A percentile compares a stretch with the other conserved stretches of the same genome.
Evolutionary conservation across 352 stramenopile genomes (phyloP).

Genomic region (Pythium guiyangense): DNA sequence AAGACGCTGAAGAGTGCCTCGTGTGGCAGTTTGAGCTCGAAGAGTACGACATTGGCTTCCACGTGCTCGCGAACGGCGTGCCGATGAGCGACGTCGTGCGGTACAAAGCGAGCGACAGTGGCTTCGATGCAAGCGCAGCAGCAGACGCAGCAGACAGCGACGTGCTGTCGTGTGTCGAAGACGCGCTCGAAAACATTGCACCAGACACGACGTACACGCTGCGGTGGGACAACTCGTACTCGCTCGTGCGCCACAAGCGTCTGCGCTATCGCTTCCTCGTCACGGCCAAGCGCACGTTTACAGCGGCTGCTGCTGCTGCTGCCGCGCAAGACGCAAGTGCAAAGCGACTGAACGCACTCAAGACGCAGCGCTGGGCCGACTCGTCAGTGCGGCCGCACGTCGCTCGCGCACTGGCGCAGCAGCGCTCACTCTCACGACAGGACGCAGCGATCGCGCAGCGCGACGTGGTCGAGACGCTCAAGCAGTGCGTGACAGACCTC

Average conservation of each 20-base stretch:
- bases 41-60: conserved; percentile 62
- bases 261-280: conserved; percentile 55
- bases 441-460: conserved; percentile 26
- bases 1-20: conserved; percentile 27
- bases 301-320: conserved; percentile 44
- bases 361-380: conserved; percentile 18
- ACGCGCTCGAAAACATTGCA: conserved; percentile 23
- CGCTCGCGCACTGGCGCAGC: conserved; percentile 24
- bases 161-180: conserved; percentile 22
- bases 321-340: conserved; percentile 37
- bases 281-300: conserved; percentile 30
- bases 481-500: conserved; percentile 54
- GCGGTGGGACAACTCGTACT: conserved; percentile 78
- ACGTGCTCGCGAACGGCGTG: conserved; percentile 40
- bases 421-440: conserved; percentile 20
- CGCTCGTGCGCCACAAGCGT: conserved; percentile 58
- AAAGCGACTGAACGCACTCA: conserved; percentile 10
- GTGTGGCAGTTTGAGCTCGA: conserved; percentile 64
- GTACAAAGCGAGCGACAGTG: conserved; percentile 19
- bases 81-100: conserved; percentile 29
- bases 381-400: conserved; percentile 29
- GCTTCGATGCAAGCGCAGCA: background rate
- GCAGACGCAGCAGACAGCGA: background rate
- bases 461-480: conserved; percentile 21
- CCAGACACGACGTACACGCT: conserved; percentile 44